Evolutionary conservation across 2,329 filamentous ascomycete genomes (phyloP), one percentile per base, ranked within the genome.

Genomic region (Talaromyces sp.): DNA sequence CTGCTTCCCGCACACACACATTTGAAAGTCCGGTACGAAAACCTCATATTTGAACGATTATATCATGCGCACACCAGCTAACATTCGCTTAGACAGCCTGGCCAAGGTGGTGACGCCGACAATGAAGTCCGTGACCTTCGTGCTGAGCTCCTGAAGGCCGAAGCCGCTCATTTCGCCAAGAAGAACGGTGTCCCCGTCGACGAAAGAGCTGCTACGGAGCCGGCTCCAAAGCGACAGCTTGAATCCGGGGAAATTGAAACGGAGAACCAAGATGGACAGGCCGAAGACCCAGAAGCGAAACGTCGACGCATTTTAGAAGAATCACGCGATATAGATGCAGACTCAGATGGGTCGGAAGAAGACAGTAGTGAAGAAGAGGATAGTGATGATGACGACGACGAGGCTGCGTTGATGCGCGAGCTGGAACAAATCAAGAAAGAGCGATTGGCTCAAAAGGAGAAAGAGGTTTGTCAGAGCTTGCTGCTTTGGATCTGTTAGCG

Each of bases 371-470:
- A 49, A 36, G 47, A 49, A 39, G 77, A 83, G 56, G 86, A 88
- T 10, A 85, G 86, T 59, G 47, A 49, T 36, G 85, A 87, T 43
- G 84, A 88, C 43, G 91, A 96, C 62, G 90, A 93, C 64, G 88
- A 90, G 4, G 92, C 91, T 0, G 91, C 95, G 70, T 78, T 99
- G 59, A 90, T 96, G 82, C 84, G 93, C 39, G 94, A 99, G 71
- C 76, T 99, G 41, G 93, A 96, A 68, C 94, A 96, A 71, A 96
- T 99, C 70, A 90, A 95, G 70, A 86, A 86, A 57, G 91, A 96
- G 73, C 80, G 91, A 48, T 88, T 88, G 2, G 91, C 89, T 69
- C 88, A 90, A 70, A 86, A 88, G 52, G 89, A 94, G 59, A 85
- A 85, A 69, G 89, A 90, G 74, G 83, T 84, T 66, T 35, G 57